Percentiles rank a stretch among this genome's conserved stretches.
phyloP scores from a whole-genome alignment of 805 yeast genomes.

The Metschnikowia reukaufii region DNA sequence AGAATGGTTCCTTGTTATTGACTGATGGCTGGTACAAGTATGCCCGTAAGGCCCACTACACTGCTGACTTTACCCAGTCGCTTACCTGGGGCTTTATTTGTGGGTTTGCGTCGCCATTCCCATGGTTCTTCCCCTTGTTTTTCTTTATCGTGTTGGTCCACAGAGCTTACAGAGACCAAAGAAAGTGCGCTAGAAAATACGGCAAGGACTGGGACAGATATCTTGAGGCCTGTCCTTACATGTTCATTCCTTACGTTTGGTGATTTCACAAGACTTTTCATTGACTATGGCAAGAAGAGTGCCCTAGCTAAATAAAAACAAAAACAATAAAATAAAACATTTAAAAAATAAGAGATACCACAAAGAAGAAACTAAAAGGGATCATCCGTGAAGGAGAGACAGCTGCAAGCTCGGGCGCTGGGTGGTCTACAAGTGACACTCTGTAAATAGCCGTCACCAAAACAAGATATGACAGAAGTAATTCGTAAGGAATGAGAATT shows the following conservation, averaged over 20 bases:
- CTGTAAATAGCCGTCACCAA: too few relatives aligned
- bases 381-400: too few relatives aligned
- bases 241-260: slow-evolving; percentile 85
- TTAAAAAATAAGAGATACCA: too few relatives aligned
- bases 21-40: slow-evolving; percentile 94
- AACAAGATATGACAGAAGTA: too few relatives aligned
- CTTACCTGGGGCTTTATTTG: slow-evolving; percentile 90
- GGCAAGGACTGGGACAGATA: slow-evolving; percentile 94
- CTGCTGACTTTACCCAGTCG: slow-evolving; percentile 89
- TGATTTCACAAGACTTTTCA: slow-evolving; percentile 29
- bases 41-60: slow-evolving; percentile 93
- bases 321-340: too few relatives aligned
- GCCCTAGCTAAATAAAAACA: neutral
- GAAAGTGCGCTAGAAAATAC: slow-evolving; percentile 81
- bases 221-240: slow-evolving; percentile 82
- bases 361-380: too few relatives aligned
- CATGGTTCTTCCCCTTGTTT: slow-evolving; percentile 94
- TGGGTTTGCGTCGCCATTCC: slow-evolving; percentile 84
- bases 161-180: slow-evolving; percentile 84
- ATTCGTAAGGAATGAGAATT: too few relatives aligned
- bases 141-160: slow-evolving; percentile 85
- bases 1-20: slow-evolving; percentile 78
- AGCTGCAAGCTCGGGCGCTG: too few relatives aligned
- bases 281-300: too few relatives aligned
- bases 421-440: too few relatives aligned